A percentile compares a stretch with the other conserved stretches of the same genome.
Evolutionary conservation across 2,329 filamentous ascomycete genomes (phyloP).

Genomic region (Fusarium buharicum): DNA sequence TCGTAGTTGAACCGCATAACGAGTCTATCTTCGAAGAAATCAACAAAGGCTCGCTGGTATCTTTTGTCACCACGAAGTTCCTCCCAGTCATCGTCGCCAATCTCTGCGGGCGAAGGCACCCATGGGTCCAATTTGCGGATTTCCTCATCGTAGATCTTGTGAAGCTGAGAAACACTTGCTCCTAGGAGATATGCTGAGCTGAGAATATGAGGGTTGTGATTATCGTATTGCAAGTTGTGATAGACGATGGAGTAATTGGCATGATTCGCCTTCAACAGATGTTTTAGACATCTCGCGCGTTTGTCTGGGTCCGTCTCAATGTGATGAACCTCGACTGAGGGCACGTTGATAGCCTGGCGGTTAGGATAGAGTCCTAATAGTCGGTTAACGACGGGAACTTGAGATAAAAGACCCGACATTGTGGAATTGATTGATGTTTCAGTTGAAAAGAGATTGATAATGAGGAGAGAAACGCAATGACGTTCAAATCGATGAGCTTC

Average conservation of each 20-base stretch:
- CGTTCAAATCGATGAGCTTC: slow-evolving; percentile 35
- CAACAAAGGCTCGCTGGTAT: slow-evolving; percentile 90
- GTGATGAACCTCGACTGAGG: slow-evolving; percentile 77
- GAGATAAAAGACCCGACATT: slow-evolving; percentile 52
- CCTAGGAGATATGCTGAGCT: slow-evolving; percentile 88
- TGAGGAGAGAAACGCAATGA: slow-evolving; percentile 37
- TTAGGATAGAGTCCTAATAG: slow-evolving; percentile 41
- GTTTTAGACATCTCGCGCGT: slow-evolving; percentile 83
- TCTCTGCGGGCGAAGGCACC: slow-evolving; percentile 84
- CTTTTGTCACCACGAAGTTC: slow-evolving; percentile 81
- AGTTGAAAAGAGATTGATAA: slow-evolving; percentile 15
- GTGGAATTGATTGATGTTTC: slow-evolving; percentile 7
- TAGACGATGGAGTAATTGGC: slow-evolving; percentile 87
- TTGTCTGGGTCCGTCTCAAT: slow-evolving; percentile 85
- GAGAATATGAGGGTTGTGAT: slow-evolving; percentile 84
- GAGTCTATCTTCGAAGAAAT: slow-evolving; percentile 95
- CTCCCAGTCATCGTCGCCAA: slow-evolving; percentile 85
- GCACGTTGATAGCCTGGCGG: slow-evolving; percentile 62
- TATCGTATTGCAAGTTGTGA: slow-evolving; percentile 78
- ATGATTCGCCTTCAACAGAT: slow-evolving; percentile 91
- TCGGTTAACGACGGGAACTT: slow-evolving; percentile 47
- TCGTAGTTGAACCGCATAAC: slow-evolving; percentile 79
- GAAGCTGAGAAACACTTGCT: slow-evolving; percentile 76
- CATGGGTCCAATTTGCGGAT: slow-evolving; percentile 79
- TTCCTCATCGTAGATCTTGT: slow-evolving; percentile 83